Conservation (phyloP, 495 filamentous ascomycete species). For the Filosporella fistucella region DNA sequence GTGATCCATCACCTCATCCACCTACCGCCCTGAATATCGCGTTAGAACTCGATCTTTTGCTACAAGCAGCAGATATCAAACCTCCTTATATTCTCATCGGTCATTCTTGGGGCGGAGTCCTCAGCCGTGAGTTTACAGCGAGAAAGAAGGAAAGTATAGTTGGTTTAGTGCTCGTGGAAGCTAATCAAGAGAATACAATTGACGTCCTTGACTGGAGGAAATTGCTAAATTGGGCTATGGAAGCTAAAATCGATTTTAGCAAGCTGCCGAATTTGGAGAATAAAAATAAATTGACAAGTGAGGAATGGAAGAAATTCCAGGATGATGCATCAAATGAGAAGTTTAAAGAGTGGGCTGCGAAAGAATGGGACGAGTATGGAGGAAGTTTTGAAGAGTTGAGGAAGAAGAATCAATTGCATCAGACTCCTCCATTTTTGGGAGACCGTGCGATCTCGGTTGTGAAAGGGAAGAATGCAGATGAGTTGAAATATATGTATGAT, state of each 20-base stretch:
- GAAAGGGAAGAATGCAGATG: not conserved
- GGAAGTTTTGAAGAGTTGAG: not conserved
- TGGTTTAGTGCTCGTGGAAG: constrained; percentile 15
- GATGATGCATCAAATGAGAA: not conserved
- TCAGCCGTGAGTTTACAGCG: constrained; percentile 10
- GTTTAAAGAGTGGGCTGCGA: not conserved
- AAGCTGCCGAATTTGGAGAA: not conserved
- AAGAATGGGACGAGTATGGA: not conserved
- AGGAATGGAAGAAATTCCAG: not conserved
- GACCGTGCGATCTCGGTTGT: not conserved
- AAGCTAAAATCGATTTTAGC: not conserved
- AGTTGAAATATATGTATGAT: constrained; percentile 14
- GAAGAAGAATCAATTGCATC: not conserved
- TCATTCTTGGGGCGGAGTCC: constrained; percentile 13
- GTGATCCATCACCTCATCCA: not conserved
- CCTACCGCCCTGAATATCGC: not conserved
- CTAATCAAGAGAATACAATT: not conserved
- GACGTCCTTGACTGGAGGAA: not conserved
- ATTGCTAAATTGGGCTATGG: not conserved
- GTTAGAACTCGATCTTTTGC: constrained; percentile 5
- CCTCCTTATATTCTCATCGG: constrained; percentile 9
- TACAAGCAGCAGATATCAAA: constrained; percentile 1
- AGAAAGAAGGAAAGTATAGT: not conserved
- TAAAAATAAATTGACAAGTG: not conserved
- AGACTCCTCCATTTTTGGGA: not conserved